phyloP scores from a whole-genome alignment of 192 early-diverging fungal species.

The Coemansia sp. region DNA sequence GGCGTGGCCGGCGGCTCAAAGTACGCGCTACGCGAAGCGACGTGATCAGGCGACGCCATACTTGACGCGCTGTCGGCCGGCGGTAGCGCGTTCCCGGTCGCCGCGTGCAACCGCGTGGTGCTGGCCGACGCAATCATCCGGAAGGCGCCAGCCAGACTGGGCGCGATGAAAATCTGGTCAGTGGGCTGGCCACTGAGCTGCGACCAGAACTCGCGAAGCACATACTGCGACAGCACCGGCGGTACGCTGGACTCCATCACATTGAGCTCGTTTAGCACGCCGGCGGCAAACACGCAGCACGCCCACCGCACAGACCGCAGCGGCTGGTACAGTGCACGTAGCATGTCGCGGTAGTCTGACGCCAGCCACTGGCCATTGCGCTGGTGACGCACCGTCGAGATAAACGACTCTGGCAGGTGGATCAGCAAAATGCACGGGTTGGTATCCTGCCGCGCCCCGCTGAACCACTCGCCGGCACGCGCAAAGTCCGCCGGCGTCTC shows the following conservation, averaged over 20 bases:
- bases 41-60: slow-evolving; percentile 10
- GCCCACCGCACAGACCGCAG: slow-evolving; percentile 33
- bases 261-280: slow-evolving; percentile 30
- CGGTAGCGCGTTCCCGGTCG: neutral
- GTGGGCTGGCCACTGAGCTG: slow-evolving; percentile 29
- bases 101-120: slow-evolving; percentile 4
- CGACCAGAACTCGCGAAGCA: slow-evolving; percentile 48
- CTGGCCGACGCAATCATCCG: slow-evolving; percentile 29
- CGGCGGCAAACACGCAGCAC: slow-evolving; percentile 44
- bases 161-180: slow-evolving; percentile 41
- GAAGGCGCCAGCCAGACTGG: slow-evolving; percentile 35
- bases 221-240: slow-evolving; percentile 38
- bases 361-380: slow-evolving; percentile 15
- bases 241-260: slow-evolving; percentile 37
- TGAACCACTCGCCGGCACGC: slow-evolving; percentile 41
- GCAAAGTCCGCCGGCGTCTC: slow-evolving; percentile 39
- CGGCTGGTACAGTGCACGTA: slow-evolving; percentile 31
- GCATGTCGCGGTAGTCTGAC: slow-evolving; percentile 44
- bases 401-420: slow-evolving; percentile 42
- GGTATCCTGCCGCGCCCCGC: slow-evolving; percentile 6
- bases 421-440: slow-evolving; percentile 37
- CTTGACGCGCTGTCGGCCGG: neutral
- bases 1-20: slow-evolving; percentile 19
- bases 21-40: slow-evolving; percentile 18
- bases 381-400: slow-evolving; percentile 18